Evolutionary conservation across 352 stramenopile genomes (phyloP).

Genomic region (Phytophthora lateralis): DNA sequence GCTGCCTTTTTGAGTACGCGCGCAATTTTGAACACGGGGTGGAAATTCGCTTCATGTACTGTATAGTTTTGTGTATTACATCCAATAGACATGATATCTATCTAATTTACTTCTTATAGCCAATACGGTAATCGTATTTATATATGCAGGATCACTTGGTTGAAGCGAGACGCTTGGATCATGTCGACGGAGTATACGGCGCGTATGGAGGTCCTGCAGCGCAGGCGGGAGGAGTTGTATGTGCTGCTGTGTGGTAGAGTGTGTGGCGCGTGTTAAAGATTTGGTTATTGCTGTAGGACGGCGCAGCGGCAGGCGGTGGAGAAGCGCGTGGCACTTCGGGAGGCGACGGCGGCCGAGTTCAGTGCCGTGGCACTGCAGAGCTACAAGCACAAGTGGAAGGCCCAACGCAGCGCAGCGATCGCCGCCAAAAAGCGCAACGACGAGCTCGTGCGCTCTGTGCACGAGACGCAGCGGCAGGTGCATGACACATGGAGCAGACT

Average conservation of each 20-base stretch:
- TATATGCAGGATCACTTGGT: constrained; percentile 6
- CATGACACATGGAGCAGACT: constrained; percentile 49
- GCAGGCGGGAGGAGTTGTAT: constrained; percentile 63
- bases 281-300: constrained; percentile 36
- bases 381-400: constrained; percentile 68
- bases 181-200: constrained; percentile 70
- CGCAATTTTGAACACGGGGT: constrained; percentile 11
- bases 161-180: constrained; percentile 12
- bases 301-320: constrained; percentile 63
- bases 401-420: constrained; percentile 43
- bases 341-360: constrained; percentile 81
- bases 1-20: not conserved
- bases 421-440: constrained; percentile 65
- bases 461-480: constrained; percentile 56
- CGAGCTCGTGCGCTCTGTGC: constrained; percentile 58
- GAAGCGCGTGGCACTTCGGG: constrained; percentile 69
- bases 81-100: too few species aligned
- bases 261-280: not conserved
- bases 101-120: too few species aligned
- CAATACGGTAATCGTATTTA: not conserved
- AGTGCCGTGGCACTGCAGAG: constrained; percentile 71
- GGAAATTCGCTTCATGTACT: too few species aligned
- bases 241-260: constrained; percentile 4
- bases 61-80: too few species aligned
- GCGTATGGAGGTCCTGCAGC: constrained; percentile 65